Conservation (phyloP, 1,284 basidiomycete species). For the Pulveroboletus ridleyi region DNA sequence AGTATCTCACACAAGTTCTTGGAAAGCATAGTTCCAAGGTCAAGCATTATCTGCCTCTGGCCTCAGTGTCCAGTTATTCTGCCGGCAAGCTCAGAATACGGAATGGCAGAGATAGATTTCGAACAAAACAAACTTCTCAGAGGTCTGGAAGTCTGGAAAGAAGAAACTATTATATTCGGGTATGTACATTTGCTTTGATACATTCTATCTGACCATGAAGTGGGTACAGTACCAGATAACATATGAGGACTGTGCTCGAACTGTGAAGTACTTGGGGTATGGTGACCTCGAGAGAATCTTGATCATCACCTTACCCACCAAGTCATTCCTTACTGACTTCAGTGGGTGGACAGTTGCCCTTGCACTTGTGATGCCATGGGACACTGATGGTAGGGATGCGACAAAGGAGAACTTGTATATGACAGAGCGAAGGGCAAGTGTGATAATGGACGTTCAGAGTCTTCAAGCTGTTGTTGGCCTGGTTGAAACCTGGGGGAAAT, state of each 20-base stretch:
- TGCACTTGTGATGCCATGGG: constrained; percentile 9
- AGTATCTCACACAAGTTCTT: constrained; percentile 6
- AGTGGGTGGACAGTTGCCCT: neutral
- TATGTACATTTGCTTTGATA: no score
- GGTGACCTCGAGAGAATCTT: constrained; percentile 13
- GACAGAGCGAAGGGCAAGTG: no score
- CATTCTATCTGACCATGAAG: no score
- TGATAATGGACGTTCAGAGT: no score
- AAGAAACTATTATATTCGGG: no score
- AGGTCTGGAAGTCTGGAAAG: neutral
- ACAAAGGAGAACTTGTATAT: no score
- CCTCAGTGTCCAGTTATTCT: neutral
- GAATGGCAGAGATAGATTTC: constrained; percentile 8
- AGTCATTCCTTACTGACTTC: constrained; percentile 3
- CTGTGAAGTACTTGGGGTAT: neutral
- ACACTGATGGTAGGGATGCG: constrained; percentile 3
- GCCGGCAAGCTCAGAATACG: constrained; percentile 2
- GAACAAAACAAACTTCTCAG: neutral
- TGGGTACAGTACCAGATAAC: neutral
- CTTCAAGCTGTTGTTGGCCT: no score
- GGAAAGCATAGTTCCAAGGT: constrained; percentile 5
- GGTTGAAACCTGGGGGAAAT: no score
- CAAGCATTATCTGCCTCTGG: neutral
- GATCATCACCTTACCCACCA: neutral
- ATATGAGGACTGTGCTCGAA: no score